phyloP scores from a whole-genome alignment of 2,329 filamentous ascomycete genomes.

The Colletotrichum tropicicola region DNA sequence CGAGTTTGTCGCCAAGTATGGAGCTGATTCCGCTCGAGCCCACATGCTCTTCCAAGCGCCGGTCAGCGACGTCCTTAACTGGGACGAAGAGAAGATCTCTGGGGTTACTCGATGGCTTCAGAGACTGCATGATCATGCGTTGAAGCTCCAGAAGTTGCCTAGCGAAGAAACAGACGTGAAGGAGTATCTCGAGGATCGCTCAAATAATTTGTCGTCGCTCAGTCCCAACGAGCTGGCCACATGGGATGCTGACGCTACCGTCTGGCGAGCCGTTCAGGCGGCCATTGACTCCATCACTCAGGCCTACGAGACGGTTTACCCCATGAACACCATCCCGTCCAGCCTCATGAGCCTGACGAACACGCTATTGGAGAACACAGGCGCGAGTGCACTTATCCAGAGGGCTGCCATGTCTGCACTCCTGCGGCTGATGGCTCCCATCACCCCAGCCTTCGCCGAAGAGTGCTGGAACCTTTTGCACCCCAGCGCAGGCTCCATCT shows the following conservation, averaged over 20 bases:
- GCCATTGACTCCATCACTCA: constrained; percentile 73
- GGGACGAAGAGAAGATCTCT: constrained; percentile 84
- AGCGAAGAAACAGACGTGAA: constrained; percentile 24
- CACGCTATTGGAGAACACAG: constrained; percentile 58
- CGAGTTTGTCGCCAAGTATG: constrained; percentile 75
- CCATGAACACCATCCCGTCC: constrained; percentile 85
- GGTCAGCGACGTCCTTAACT: constrained; percentile 84
- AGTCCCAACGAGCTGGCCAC: constrained; percentile 31
- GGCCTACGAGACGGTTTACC: constrained; percentile 76
- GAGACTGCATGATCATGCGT: constrained; percentile 69
- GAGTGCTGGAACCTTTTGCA: constrained; percentile 78
- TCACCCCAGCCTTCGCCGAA: constrained; percentile 82
- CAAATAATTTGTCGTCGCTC: constrained; percentile 40
- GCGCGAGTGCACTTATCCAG: constrained; percentile 53
- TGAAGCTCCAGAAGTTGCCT: constrained; percentile 34
- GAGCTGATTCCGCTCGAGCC: constrained; percentile 84
- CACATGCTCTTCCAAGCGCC: constrained; percentile 92
- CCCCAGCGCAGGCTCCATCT: constrained; percentile 48
- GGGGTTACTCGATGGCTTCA: constrained; percentile 85
- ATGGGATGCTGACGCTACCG: constrained; percentile 56
- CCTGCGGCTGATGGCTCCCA: constrained; percentile 78
- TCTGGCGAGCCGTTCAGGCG: constrained; percentile 74
- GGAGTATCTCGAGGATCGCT: constrained; percentile 47
- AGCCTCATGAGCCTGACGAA: constrained; percentile 87
- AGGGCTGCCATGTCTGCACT: constrained; percentile 63